Base-by-base conservation (phyloP, 2,329 filamentous ascomycete genomes). In the Sporothrix luriei region DNA sequence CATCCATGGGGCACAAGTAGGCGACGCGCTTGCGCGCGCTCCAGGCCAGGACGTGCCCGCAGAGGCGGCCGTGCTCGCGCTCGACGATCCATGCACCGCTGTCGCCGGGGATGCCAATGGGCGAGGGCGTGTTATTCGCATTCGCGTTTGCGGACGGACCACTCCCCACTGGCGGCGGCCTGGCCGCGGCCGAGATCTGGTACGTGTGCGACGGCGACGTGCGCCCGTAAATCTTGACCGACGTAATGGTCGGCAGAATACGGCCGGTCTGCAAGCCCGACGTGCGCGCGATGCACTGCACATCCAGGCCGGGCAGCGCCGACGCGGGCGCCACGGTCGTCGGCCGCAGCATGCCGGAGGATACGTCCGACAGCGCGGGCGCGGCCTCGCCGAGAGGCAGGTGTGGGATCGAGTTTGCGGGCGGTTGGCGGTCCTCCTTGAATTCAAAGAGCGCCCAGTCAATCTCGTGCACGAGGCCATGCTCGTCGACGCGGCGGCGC, bases 1-100 rank as follows among this genome's bases (percentile, higher is more conserved):
- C 85, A 70, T 97, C 92, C 94, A 98, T 98, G 0, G 94, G 94
- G 72, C 93, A 95, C 72, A 98, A 95, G 78, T 97, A 98, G 0
- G 93, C 93, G 5, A 93, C 89, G 54, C 88, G 88, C 76, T 91
- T 94, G 72, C 89, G 88, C 72, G 89, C 87, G 74, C 91, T 94
- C 89, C 91, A 97, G 0, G 94, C 94, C 14, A 98, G 84, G 0
- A 98, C 92, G 75, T 97, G 94, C 0, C 94, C 94, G 74, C 92
- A 95, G 3, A 97, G 88, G 49, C 89, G 87, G 1, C 93, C 93
- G n/a, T 89, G 84, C 6, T 85, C 84, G 70, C 91, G 90, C 74
- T 94, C 91, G 19, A 97, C 88, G 4, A 98, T 88, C 94, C 94
- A 98, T 0, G 94, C 94, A 4, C 94, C 94, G 7, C 91, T 94